Conservation (phyloP, 73 alveolate species). For the Tetrahymena malaccensis region DNA sequence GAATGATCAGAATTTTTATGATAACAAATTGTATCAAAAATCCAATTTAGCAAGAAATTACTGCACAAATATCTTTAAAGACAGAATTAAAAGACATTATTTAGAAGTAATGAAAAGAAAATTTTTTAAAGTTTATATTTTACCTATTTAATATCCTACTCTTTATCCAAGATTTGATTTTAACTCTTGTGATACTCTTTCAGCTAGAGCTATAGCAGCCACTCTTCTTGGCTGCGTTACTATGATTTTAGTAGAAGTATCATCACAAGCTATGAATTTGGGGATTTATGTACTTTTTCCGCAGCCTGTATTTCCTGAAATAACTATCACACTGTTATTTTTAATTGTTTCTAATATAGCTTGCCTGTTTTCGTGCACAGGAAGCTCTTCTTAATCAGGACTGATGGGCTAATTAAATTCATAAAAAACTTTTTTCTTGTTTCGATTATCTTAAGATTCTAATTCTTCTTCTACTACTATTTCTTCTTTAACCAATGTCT, state of each 20-base stretch:
- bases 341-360: neutral
- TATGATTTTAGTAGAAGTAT: conserved; percentile 7
- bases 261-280: conserved; percentile 2
- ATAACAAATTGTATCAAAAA: too few relatives aligned
- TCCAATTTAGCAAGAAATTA: too few relatives aligned
- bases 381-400: neutral
- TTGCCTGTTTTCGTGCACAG: neutral
- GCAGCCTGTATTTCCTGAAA: conserved; percentile 44
- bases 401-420: neutral
- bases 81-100: too few relatives aligned
- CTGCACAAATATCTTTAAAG: too few relatives aligned
- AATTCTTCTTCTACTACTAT: neutral
- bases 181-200: conserved; percentile 24
- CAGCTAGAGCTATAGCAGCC: conserved; percentile 32
- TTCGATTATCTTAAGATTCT: neutral
- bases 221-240: conserved; percentile 40
- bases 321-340: conserved; percentile 5
- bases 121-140: neutral
- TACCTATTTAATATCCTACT: conserved; percentile 54
- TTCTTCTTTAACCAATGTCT: neutral
- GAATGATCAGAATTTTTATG: too few relatives aligned
- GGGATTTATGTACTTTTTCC: conserved; percentile 40
- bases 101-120: neutral
- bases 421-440: neutral
- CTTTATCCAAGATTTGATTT: conserved; percentile 22